phyloP scores from a whole-genome alignment of 2,329 filamentous ascomycete genomes.

The Talaromyces sp. region DNA sequence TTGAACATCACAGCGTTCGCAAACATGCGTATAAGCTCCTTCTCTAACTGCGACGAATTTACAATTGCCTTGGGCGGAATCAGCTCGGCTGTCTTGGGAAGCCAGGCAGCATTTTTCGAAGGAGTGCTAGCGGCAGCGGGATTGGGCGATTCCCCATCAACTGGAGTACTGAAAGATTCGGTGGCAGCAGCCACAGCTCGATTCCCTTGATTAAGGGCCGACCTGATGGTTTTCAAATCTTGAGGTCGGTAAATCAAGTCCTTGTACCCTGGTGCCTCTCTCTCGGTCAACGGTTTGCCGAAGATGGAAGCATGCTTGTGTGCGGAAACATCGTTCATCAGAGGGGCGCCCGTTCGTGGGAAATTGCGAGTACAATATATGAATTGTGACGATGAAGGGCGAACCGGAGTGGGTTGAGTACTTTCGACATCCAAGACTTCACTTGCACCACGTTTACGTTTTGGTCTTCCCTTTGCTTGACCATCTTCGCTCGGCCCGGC shows the following conservation, averaged over 20 bases:
- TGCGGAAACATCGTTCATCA: constrained; percentile 70
- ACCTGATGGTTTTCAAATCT: constrained; percentile 72
- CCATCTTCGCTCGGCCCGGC: constrained; percentile 20
- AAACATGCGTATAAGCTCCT: constrained; percentile 93
- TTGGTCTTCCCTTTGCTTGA: constrained; percentile 23
- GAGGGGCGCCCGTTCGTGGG: constrained; percentile 65
- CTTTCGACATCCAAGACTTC: constrained; percentile 27
- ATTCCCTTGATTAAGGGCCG: constrained; percentile 55
- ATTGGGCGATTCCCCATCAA: constrained; percentile 50
- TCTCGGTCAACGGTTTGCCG: constrained; percentile 67
- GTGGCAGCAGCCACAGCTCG: constrained; percentile 39
- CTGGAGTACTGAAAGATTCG: constrained; percentile 59
- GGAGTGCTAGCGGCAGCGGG: constrained; percentile 26
- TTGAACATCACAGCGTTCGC: constrained; percentile 99
- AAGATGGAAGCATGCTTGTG: constrained; percentile 78
- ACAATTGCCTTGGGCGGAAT: constrained; percentile 85
- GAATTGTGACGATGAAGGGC: constrained; percentile 28
- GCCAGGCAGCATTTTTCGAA: constrained; percentile 37
- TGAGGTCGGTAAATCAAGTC: constrained; percentile 69
- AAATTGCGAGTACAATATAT: constrained; percentile 42
- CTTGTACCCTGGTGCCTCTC: constrained; percentile 70
- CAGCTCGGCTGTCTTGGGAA: constrained; percentile 65
- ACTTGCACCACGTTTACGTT: constrained; percentile 37
- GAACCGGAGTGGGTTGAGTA: constrained; percentile 21
- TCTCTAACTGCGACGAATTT: constrained; percentile 87